Evolutionary conservation across 441 rosid genomes (phyloP).

Genomic region (Jatropha podagrica): DNA sequence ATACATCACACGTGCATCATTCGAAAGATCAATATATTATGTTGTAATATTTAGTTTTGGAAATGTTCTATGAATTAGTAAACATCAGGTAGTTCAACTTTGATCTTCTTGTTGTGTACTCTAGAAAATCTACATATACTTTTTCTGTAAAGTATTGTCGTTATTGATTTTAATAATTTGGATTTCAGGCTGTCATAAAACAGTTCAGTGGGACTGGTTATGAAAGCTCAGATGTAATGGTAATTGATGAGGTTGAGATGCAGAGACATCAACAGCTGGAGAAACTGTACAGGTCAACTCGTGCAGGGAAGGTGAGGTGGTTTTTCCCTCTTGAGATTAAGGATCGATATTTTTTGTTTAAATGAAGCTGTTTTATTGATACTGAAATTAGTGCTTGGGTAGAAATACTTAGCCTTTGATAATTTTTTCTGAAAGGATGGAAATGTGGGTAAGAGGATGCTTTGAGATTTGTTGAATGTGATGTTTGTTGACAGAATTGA

Average conservation of each 20-base stretch:
- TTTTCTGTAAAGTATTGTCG: not conserved
- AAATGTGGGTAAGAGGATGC: not conserved
- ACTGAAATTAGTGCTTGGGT: not conserved
- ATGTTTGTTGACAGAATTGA: not conserved
- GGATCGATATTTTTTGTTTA: not conserved
- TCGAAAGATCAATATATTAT: not conserved
- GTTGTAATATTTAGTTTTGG: not conserved
- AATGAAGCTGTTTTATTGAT: not conserved
- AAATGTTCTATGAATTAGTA: not conserved
- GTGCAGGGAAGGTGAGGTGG: constrained; percentile 61
- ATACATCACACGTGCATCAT: not conserved
- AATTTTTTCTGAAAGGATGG: not conserved
- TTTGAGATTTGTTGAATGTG: not conserved
- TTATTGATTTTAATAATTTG: constrained; percentile 14
- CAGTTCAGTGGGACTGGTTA: constrained; percentile 87
- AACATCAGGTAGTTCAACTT: not conserved
- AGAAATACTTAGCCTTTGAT: not conserved
- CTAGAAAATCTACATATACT: not conserved
- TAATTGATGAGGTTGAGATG: constrained; percentile 88
- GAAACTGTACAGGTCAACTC: constrained; percentile 78
- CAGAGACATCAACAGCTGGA: constrained; percentile 92
- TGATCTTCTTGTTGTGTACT: not conserved
- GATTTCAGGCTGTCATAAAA: constrained; percentile 85
- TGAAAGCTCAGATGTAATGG: constrained; percentile 80
- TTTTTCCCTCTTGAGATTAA: constrained; percentile 13